Evolutionary conservation across 257 asterid species (phyloP).

Genomic region (Gentiana straminea): DNA sequence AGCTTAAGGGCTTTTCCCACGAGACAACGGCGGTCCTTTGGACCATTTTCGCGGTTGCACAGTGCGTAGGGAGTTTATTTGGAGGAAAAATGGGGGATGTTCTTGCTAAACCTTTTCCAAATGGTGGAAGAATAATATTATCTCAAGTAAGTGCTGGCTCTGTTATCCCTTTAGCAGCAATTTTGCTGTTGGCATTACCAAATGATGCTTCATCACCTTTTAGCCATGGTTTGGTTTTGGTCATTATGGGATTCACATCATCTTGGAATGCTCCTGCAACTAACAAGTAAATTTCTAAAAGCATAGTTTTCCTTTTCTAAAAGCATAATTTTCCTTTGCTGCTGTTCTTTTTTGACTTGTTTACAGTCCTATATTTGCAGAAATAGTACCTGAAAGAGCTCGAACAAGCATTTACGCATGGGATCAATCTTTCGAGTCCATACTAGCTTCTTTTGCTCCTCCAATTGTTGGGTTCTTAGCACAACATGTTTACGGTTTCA

Average conservation of each 20-base stretch:
- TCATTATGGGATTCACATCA: slow-evolving; percentile 53
- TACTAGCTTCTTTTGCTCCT: slow-evolving; percentile 81
- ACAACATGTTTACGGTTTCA: slow-evolving; percentile 58
- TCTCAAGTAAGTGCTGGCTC: slow-evolving; percentile 85
- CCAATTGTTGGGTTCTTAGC: slow-evolving; percentile 70
- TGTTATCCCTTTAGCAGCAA: slow-evolving; percentile 65
- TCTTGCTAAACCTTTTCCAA: slow-evolving; percentile 52
- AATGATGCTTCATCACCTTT: slow-evolving; percentile 48
- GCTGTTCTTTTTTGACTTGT: slow-evolving; percentile 1
- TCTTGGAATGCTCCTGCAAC: slow-evolving; percentile 91
- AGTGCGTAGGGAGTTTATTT: slow-evolving; percentile 57
- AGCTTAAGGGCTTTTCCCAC: slow-evolving; percentile 84
- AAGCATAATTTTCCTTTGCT: background rate
- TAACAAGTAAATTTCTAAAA: slow-evolving; percentile 45
- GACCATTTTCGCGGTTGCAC: slow-evolving; percentile 53
- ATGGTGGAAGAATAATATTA: slow-evolving; percentile 64
- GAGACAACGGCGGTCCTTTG: slow-evolving; percentile 47
- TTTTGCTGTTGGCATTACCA: slow-evolving; percentile 61
- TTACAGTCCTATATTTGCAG: slow-evolving; percentile 80
- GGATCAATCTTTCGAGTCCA: slow-evolving; percentile 74
- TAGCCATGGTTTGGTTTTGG: slow-evolving; percentile 55
- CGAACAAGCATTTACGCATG: slow-evolving; percentile 75
- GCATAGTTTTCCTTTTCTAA: background rate
- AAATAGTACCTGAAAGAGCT: slow-evolving; percentile 68
- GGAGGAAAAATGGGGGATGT: slow-evolving; percentile 84